phyloP scores from a whole-genome alignment of 371 early-diverging fungal species.

The Rhizopus stolonifer region DNA sequence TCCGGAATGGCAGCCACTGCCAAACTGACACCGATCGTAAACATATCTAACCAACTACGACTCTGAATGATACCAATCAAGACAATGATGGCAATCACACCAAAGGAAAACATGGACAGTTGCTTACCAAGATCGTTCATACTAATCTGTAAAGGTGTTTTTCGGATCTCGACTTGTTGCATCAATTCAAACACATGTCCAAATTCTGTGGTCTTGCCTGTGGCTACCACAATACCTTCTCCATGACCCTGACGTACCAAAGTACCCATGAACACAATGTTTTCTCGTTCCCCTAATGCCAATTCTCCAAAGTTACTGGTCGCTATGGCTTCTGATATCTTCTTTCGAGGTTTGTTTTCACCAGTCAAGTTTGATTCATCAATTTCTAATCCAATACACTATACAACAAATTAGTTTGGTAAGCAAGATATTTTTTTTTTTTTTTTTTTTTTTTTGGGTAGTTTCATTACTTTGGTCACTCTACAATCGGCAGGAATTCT shows the following conservation, averaged over 20 bases:
- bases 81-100: constrained; percentile 85
- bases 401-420: not conserved
- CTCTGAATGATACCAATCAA: constrained; percentile 88
- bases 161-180: constrained; percentile 80
- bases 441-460: not conserved
- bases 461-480: constrained; percentile 52
- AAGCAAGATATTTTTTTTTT: not conserved
- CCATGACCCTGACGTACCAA: constrained; percentile 81
- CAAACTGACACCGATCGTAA: constrained; percentile 88
- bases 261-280: constrained; percentile 90
- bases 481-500: constrained; percentile 88
- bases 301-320: constrained; percentile 50
- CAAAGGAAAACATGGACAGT: constrained; percentile 82
- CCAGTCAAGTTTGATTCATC: constrained; percentile 90
- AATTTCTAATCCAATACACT: constrained; percentile 76
- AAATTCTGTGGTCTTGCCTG: constrained; percentile 83
- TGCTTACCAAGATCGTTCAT: constrained; percentile 90
- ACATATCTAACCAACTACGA: constrained; percentile 90
- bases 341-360: constrained; percentile 80
- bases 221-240: constrained; percentile 83
- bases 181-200: constrained; percentile 83
- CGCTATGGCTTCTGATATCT: constrained; percentile 58
- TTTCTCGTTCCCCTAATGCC: constrained; percentile 72
- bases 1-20: constrained; percentile 97
- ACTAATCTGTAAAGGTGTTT: constrained; percentile 83